Base-by-base conservation (phyloP, 169 alveolate genomes). In the Cryptosporidium viatorum region DNA sequence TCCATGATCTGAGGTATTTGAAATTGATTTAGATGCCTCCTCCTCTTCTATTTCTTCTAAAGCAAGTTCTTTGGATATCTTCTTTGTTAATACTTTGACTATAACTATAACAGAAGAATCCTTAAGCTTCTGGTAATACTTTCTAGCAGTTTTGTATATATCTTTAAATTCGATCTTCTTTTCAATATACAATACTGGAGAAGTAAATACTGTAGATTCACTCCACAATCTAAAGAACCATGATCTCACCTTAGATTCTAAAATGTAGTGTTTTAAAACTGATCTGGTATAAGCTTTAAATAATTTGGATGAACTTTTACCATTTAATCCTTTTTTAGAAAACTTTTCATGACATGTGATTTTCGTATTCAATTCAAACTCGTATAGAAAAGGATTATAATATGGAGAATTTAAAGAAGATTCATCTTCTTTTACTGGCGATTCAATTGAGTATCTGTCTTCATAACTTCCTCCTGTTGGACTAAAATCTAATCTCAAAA, bases 201-300 rank as follows among this genome's bases (percentile, higher is more conserved):
- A 59, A 23, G 89, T 60, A 29, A 80, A 4, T 39, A 80, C 89
- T 4, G 89, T 62, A n/a, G 89, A 80, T 18, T 60, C 68, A 62
- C 89, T 80, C 89, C 89, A 80, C 0, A 80, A 12, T 39, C 89
- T 80, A 45, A 59, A 80, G 51, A 80, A 80, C 89, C 89, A 80
- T 7, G 89, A 80, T 29, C 70, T 35, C 0, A 80, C 75, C 39
- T 62, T 80, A 4, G 89, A 80, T 12, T 80, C 70, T 12, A 62
- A 8, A 37, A 80, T 80, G 41, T 80, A 80, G 4, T 80, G 75
- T 39, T 80, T 80, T 26, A 80, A 29, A 21, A 80, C 68, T 6
- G 37, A 31, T 26, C 8, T 60, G 1, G 35, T 80, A 43, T 80
- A 80, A 6, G 23, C 4, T 8, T 80, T 80, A 31, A 60, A 80